A percentile compares a stretch with the other conserved stretches of the same genome.
These are phyloP conservation scores for Pythium rhizo-oryzae DNA, from an alignment of 352 stramenopile genomes.

Conservation along the genomic window DNA sequence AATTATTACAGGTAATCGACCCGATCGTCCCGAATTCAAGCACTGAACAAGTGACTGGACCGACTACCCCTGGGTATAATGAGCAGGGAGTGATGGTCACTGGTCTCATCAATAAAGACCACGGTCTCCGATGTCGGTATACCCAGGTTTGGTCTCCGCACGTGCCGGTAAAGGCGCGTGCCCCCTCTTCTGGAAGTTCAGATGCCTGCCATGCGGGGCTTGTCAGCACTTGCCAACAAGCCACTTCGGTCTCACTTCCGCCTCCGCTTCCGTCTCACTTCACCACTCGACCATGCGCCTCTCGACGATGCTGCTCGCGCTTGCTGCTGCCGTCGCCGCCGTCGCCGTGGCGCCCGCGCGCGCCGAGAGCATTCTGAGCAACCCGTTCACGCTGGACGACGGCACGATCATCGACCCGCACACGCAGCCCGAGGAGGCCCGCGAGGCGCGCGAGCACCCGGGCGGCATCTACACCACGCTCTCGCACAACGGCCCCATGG, in stretches of 20 bases:
- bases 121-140: neutral
- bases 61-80: constrained; percentile 1
- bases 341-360: constrained; percentile 7
- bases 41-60: neutral
- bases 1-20: no score
- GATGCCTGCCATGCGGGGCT: no score
- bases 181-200: no score
- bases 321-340: constrained; percentile 4
- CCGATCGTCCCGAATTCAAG: neutral
- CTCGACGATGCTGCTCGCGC: neutral
- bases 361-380: constrained; percentile 13
- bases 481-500: constrained; percentile 37
- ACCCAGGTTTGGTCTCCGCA: neutral
- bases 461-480: constrained; percentile 38
- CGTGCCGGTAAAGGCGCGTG: no score
- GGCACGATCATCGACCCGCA: constrained; percentile 36
- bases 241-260: no score
- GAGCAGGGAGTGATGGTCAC: neutral
- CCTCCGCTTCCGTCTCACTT: no score
- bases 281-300: neutral
- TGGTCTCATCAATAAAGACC: no score
- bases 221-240: no score
- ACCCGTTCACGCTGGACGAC: constrained; percentile 36
- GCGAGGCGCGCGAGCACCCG: constrained; percentile 3
- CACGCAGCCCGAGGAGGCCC: constrained; percentile 19